phyloP scores from a whole-genome alignment of 768 basidiomycete genomes.

The Termitomyces sp. region DNA sequence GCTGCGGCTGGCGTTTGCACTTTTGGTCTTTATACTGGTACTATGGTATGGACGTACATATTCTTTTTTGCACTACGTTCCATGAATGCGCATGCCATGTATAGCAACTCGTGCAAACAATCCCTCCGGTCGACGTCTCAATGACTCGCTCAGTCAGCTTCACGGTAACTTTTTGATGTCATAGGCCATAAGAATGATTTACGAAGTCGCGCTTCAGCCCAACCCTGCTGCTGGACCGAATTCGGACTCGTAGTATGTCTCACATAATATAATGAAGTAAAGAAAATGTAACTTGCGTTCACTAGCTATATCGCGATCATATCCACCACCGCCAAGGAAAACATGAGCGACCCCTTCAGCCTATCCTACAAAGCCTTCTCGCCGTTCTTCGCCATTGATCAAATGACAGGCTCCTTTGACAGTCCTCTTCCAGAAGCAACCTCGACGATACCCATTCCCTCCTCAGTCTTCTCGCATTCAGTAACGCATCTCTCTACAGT shows the following conservation, averaged over 20 bases:
- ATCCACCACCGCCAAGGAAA: slow-evolving; percentile 27
- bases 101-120: slow-evolving; percentile 54
- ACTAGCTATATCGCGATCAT: slow-evolving; percentile 60
- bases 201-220: slow-evolving; percentile 32
- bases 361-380: slow-evolving; percentile 40
- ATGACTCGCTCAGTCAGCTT: slow-evolving; percentile 43
- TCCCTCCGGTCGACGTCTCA: slow-evolving; percentile 52
- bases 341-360: slow-evolving; percentile 21
- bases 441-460: slow-evolving; percentile 34
- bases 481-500: slow-evolving; percentile 33
- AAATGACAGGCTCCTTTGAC: slow-evolving; percentile 57
- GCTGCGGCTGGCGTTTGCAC: slow-evolving; percentile 44
- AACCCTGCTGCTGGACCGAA: slow-evolving; percentile 51
- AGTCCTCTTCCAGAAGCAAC: slow-evolving; percentile 46
- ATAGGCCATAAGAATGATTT: not conserved
- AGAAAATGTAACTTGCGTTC: slow-evolving; percentile 3
- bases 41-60: slow-evolving; percentile 35
- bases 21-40: slow-evolving; percentile 55
- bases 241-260: slow-evolving; percentile 51
- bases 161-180: slow-evolving; percentile 35
- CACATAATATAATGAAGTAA: not conserved
- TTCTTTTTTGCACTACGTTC: not conserved
- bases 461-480: slow-evolving; percentile 25
- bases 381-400: slow-evolving; percentile 49
- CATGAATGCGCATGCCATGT: not conserved